Conservation (phyloP, 805 yeast genomes). For the Yamadazyma scolyti region DNA sequence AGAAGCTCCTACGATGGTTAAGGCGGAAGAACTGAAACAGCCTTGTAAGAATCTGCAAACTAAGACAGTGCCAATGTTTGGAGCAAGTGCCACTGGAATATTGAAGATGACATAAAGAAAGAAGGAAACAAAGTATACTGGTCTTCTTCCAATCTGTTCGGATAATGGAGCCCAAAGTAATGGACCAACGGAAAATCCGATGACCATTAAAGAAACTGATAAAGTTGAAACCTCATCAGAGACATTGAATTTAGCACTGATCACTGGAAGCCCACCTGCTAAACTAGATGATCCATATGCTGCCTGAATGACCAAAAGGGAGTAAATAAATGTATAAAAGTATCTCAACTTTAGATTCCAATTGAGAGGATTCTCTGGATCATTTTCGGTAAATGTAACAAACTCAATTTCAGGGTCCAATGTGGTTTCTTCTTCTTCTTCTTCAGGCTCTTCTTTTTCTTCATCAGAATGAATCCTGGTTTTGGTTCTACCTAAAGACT, state of each 20-base stretch:
- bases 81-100: constrained; percentile 82
- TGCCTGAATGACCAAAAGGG: constrained; percentile 77
- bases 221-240: constrained; percentile 74
- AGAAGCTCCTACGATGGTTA: constrained; percentile 86
- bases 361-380: constrained; percentile 88
- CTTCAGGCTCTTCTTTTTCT: constrained; percentile 4
- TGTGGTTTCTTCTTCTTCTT: constrained; percentile 9
- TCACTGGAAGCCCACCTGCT: constrained; percentile 76
- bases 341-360: constrained; percentile 62
- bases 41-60: constrained; percentile 87
- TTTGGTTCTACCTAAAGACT: constrained; percentile 54
- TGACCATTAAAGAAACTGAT: constrained; percentile 81
- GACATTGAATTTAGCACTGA: constrained; percentile 64
- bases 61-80: constrained; percentile 75
- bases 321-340: constrained; percentile 64
- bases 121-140: constrained; percentile 76
- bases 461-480: constrained; percentile 6
- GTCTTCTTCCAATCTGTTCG: constrained; percentile 82
- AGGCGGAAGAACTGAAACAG: constrained; percentile 77
- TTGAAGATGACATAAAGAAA: constrained; percentile 73
- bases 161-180: constrained; percentile 85
- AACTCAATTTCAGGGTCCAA: constrained; percentile 71
- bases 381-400: constrained; percentile 75
- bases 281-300: constrained; percentile 93
- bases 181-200: constrained; percentile 87